Conservation (phyloP, 106 monocot genomes). For the Dioscorea alata region DNA sequence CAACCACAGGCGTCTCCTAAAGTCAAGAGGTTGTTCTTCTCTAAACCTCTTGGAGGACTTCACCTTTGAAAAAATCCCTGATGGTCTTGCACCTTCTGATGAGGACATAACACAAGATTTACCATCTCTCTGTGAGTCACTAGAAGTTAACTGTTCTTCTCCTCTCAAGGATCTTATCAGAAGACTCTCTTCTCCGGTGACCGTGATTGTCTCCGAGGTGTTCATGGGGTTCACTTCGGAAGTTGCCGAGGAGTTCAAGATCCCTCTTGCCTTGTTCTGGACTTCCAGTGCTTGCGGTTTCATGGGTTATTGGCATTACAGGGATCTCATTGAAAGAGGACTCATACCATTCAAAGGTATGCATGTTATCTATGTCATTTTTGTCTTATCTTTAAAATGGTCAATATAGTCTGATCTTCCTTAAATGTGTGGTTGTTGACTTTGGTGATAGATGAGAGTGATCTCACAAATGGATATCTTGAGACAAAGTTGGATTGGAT, state of each 20-base stretch:
- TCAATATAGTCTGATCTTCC: no score
- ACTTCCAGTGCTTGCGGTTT: conserved; percentile 16
- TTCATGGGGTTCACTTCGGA: conserved; percentile 4
- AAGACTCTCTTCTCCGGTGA: conserved; percentile 11
- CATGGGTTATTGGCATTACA: conserved; percentile 3
- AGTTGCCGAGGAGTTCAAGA: neutral
- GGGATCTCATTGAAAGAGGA: conserved; percentile 6
- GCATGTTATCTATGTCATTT: no score
- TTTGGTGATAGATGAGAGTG: conserved; percentile 1
- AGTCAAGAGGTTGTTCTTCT: conserved; percentile 15
- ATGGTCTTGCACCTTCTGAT: conserved; percentile 25
- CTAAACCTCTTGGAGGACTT: conserved; percentile 28
- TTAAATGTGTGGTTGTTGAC: neutral
- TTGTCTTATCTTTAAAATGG: neutral
- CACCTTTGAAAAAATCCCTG: conserved; percentile 37
- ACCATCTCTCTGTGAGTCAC: conserved; percentile 14
- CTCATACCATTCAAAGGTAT: conserved; percentile 11
- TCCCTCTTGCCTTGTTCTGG: conserved; percentile 10
- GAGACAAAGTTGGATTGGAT: conserved; percentile 6
- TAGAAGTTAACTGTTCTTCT: neutral
- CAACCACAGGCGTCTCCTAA: conserved; percentile 56
- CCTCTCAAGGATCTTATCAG: conserved; percentile 5
- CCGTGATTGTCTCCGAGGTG: neutral
- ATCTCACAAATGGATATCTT: conserved; percentile 13
- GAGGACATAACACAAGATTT: conserved; percentile 21